Evolutionary conservation across 1,139 yeast genomes (phyloP).

Genomic region (Pichia sp.): DNA sequence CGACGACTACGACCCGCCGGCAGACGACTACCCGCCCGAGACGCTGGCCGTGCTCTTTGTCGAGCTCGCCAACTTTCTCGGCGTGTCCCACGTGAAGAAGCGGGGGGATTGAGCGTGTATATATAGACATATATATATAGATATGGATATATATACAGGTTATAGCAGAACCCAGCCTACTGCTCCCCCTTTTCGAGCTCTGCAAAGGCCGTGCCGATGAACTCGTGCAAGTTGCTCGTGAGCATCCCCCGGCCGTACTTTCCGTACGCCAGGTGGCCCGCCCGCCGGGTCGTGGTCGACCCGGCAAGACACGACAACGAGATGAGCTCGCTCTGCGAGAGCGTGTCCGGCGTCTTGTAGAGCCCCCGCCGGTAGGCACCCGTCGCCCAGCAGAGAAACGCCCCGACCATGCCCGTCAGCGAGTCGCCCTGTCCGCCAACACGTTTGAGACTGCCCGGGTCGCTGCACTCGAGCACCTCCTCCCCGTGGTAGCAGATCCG

Average conservation of each 20-base stretch:
- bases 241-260: slow-evolving; percentile 75
- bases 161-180: background rate
- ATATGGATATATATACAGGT: too few species aligned
- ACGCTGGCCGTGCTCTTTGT: slow-evolving; percentile 47
- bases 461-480: slow-evolving; percentile 37
- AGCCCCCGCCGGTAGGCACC: slow-evolving; percentile 54
- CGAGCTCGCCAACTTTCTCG: slow-evolving; percentile 65
- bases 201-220: slow-evolving; percentile 51
- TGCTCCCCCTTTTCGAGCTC: background rate
- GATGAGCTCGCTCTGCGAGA: slow-evolving; percentile 39
- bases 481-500: slow-evolving; percentile 50
- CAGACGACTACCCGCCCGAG: slow-evolving; percentile 39
- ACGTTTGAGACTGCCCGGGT: slow-evolving; percentile 63
- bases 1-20: slow-evolving; percentile 32
- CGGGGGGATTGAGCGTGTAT: slow-evolving; percentile 1
- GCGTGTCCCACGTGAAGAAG: slow-evolving; percentile 50
- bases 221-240: slow-evolving; percentile 73
- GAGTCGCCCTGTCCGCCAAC: slow-evolving; percentile 93
- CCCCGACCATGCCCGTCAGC: slow-evolving; percentile 65
- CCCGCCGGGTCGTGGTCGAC: slow-evolving; percentile 59
- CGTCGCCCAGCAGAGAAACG: slow-evolving; percentile 62
- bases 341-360: slow-evolving; percentile 30
- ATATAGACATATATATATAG: too few species aligned
- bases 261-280: slow-evolving; percentile 62
- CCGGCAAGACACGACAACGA: slow-evolving; percentile 75